Percentiles rank a stretch among this genome's conserved stretches.
Conservation (phyloP, 1,284 basidiomycete species). For the Phellopilus nigrolimitatus region DNA sequence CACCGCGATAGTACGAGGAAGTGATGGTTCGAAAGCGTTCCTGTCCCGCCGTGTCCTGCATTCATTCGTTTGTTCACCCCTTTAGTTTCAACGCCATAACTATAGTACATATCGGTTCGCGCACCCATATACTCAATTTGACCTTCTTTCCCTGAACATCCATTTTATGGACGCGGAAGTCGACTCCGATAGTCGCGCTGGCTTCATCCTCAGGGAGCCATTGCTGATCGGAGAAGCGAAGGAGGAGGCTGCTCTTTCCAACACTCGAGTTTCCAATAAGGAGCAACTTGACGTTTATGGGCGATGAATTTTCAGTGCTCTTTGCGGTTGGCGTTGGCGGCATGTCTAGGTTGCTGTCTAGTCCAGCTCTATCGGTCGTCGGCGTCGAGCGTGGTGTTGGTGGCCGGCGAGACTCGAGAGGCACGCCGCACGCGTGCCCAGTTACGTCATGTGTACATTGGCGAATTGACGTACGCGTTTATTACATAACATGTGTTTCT, state of each 20-base stretch:
- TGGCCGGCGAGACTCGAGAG: no score
- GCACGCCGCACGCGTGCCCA: no score
- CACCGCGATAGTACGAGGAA: constrained; percentile 87
- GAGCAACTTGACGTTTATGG: constrained; percentile 66
- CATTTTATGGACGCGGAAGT: constrained; percentile 82
- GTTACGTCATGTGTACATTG: no score
- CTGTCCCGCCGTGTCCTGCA: constrained; percentile 86
- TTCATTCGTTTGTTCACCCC: no score
- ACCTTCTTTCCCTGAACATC: constrained; percentile 73
- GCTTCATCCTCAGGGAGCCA: constrained; percentile 95
- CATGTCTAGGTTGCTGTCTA: no score
- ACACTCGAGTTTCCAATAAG: constrained; percentile 88
- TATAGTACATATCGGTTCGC: no score
- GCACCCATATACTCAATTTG: constrained; percentile 79
- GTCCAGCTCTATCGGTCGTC: no score
- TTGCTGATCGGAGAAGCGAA: constrained; percentile 95
- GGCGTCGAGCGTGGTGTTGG: no score
- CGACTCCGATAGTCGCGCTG: constrained; percentile 89
- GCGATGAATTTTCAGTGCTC: constrained; percentile 21
- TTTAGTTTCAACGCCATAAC: no score
- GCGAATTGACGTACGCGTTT: no score
- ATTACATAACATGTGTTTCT: no score
- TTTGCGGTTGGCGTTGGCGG: constrained; percentile 5
- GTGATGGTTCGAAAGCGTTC: constrained; percentile 91
- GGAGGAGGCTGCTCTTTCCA: constrained; percentile 84